Conservation (phyloP, 108 stramenopile species). For the Cylindrotheca fusiformis region DNA sequence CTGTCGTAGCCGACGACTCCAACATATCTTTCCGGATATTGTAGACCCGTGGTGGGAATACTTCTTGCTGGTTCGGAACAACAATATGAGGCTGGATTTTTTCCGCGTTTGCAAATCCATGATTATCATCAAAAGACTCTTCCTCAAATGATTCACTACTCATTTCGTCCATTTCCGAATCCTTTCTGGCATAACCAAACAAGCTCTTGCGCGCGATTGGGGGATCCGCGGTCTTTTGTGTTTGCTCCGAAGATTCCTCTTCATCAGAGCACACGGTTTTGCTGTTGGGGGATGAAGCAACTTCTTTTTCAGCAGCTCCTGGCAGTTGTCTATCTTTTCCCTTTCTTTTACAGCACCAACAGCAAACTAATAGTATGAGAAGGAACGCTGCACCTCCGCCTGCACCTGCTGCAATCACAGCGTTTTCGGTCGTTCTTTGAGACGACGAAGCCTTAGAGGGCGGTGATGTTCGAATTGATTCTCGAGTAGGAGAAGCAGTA, state of each 20-base stretch:
- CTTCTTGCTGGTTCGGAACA: neutral
- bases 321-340: neutral
- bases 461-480: neutral
- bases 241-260: too few species aligned
- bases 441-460: neutral
- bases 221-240: too few species aligned
- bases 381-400: neutral
- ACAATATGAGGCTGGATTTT: neutral
- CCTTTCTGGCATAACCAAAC: too few species aligned
- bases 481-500: neutral
- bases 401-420: neutral
- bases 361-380: neutral
- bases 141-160: neutral
- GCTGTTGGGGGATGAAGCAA: neutral
- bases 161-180: neutral
- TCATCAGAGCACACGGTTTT: neutral
- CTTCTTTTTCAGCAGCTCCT: neutral
- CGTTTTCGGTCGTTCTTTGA: neutral
- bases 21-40: neutral
- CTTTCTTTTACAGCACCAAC: neutral
- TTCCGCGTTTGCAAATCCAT: neutral
- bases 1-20: neutral
- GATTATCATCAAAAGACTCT: neutral
- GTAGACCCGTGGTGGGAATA: neutral
- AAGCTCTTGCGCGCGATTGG: too few species aligned